Percentiles rank a stretch among this genome's conserved stretches.
phyloP scores from a whole-genome alignment of 225 moss, liverwort and hornwort species.

The Climacium dendroides region DNA sequence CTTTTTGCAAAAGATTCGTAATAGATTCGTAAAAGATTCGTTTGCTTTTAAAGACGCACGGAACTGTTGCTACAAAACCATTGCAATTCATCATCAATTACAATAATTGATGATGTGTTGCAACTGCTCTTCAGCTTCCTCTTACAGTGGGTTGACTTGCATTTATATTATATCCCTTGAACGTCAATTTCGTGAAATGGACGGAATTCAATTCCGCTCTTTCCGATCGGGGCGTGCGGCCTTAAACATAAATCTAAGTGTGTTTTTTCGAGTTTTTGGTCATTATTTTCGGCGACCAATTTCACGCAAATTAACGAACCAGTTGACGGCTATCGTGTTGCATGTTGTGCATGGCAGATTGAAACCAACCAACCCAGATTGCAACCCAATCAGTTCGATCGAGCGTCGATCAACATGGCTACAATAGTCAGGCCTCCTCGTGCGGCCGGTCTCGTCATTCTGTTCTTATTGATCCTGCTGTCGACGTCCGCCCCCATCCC shows the following conservation, averaged over 20 bases:
- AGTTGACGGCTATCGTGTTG: neutral
- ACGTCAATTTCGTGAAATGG: neutral
- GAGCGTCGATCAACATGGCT: neutral
- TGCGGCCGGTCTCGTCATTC: neutral
- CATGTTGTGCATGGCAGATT: neutral
- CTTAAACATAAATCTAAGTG: neutral
- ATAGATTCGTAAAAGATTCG: too few relatives aligned
- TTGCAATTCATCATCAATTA: too few relatives aligned
- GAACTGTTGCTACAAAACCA: too few relatives aligned
- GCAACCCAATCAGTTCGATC: neutral
- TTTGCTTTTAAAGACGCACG: too few relatives aligned
- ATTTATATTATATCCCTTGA: neutral
- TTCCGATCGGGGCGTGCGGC: neutral
- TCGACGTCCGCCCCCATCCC: neutral
- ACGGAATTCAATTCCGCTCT: too few relatives aligned
- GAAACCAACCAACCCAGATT: neutral
- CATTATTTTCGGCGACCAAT: too few relatives aligned
- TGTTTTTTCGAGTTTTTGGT: neutral
- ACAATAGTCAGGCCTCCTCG: neutral
- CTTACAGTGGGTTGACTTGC: neutral
- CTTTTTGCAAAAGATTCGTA: neutral
- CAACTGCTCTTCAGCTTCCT: too few relatives aligned
- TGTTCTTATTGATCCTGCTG: neutral
- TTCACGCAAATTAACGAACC: too few relatives aligned
- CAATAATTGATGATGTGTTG: too few relatives aligned